These are phyloP conservation scores for Bimuria novae-zelandiae DNA, from an alignment of 2,329 filamentous ascomycete species.

Conservation along the genomic window DNA sequence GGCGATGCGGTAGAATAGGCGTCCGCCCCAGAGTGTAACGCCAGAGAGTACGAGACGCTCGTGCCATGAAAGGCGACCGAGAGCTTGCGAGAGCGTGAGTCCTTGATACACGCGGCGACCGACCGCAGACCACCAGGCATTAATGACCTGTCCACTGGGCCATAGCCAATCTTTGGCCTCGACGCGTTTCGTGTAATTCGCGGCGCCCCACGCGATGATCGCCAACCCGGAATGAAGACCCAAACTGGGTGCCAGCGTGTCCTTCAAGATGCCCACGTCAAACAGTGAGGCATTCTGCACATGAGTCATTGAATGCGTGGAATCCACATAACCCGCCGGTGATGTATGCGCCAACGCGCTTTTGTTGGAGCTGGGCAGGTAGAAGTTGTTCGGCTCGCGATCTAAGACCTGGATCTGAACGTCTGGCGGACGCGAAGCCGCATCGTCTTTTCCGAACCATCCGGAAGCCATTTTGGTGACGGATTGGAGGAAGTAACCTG, in stretches of 20 bases:
- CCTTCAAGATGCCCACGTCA: constrained; percentile 57
- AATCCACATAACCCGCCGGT: constrained; percentile 26
- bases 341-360: constrained; percentile 14
- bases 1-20: constrained; percentile 61
- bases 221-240: constrained; percentile 59
- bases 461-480: constrained; percentile 29
- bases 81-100: constrained; percentile 53
- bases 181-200: constrained; percentile 58
- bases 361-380: constrained; percentile 33
- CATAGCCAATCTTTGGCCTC: constrained; percentile 66
- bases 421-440: constrained; percentile 31
- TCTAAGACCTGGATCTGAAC: constrained; percentile 38
- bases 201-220: constrained; percentile 57
- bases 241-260: constrained; percentile 60
- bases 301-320: constrained; percentile 39
- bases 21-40: constrained; percentile 62
- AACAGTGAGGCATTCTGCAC: constrained; percentile 38
- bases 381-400: constrained; percentile 39
- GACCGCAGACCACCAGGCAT: constrained; percentile 65
- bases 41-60: constrained; percentile 61
- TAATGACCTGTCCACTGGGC: constrained; percentile 59
- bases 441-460: constrained; percentile 33
- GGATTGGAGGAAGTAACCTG: constrained; percentile 6
- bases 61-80: constrained; percentile 56
- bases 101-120: constrained; percentile 57